Percentiles rank a stretch among this genome's conserved stretches.
Evolutionary conservation across 2,329 filamentous ascomycete species (phyloP).

Genomic region (Geosmithia flava): DNA sequence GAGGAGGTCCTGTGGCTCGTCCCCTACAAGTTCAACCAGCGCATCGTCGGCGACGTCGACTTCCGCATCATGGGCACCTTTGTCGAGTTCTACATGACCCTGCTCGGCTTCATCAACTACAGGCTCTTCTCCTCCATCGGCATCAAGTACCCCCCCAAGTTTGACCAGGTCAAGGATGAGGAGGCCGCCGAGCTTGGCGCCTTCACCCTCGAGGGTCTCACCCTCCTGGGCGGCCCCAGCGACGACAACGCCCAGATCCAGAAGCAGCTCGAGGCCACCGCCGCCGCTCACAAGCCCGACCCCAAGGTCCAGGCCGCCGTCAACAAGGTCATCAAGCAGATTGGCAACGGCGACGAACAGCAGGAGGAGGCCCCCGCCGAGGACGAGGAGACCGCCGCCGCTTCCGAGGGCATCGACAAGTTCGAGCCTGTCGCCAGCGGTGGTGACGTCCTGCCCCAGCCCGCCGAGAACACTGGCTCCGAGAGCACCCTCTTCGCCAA

Average conservation of each 20-base stretch:
- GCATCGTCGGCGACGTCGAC: slow-evolving; percentile 85
- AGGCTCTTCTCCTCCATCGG: slow-evolving; percentile 83
- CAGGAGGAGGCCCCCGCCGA: slow-evolving; percentile 12
- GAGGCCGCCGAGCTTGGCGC: slow-evolving; percentile 81
- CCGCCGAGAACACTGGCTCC: slow-evolving; percentile 51
- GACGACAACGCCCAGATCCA: slow-evolving; percentile 30
- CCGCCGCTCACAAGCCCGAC: slow-evolving; percentile 37
- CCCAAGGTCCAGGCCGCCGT: slow-evolving; percentile 54
- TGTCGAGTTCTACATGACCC: slow-evolving; percentile 95
- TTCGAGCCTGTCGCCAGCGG: slow-evolving; percentile 78
- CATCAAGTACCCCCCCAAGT: slow-evolving; percentile 90
- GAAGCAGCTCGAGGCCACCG: slow-evolving; percentile 32
- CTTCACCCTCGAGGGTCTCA: slow-evolving; percentile 73
- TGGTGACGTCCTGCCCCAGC: slow-evolving; percentile 78
- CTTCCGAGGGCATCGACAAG: slow-evolving; percentile 64
- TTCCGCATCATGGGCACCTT: slow-evolving; percentile 99
- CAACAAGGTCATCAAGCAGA: slow-evolving; percentile 55
- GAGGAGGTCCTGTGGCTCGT: slow-evolving; percentile 97
- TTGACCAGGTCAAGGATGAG: slow-evolving; percentile 78
- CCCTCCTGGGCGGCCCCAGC: slow-evolving; percentile 34
- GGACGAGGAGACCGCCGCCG: slow-evolving; percentile 28
- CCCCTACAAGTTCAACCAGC: slow-evolving; percentile 95
- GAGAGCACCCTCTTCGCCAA: slow-evolving; percentile 71
- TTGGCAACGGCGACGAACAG: slow-evolving; percentile 30
- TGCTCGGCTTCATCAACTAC: slow-evolving; percentile 94